These are phyloP conservation scores for Lentinula raphanica DNA, from an alignment of 768 basidiomycete species.

Conservation along the genomic window DNA sequence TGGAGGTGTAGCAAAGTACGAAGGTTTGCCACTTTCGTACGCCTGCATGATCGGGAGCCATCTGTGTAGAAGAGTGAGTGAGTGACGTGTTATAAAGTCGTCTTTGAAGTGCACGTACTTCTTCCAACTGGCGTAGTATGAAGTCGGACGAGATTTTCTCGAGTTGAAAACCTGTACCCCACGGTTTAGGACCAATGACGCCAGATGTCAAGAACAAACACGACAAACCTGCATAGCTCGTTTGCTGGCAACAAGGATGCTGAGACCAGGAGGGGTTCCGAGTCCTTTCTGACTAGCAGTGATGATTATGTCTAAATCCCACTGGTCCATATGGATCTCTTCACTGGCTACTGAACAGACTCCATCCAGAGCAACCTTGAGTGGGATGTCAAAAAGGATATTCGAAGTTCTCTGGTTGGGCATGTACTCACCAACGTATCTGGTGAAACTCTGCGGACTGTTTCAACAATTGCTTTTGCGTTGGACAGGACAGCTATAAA, in stretches of 20 bases:
- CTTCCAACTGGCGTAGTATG: slow-evolving; percentile 90
- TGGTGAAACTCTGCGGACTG: slow-evolving; percentile 73
- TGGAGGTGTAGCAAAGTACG: slow-evolving; percentile 94
- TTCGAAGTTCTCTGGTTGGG: background rate
- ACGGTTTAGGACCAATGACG: background rate
- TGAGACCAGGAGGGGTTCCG: slow-evolving; percentile 88
- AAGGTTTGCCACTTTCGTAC: slow-evolving; percentile 76
- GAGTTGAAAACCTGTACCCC: slow-evolving; percentile 47
- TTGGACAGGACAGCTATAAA: slow-evolving; percentile 75
- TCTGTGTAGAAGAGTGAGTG: slow-evolving; percentile 28
- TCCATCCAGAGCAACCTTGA: slow-evolving; percentile 79
- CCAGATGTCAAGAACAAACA: background rate
- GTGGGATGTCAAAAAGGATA: slow-evolving; percentile 2
- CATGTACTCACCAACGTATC: slow-evolving; percentile 60
- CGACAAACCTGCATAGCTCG: slow-evolving; percentile 67
- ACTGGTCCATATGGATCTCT: slow-evolving; percentile 90
- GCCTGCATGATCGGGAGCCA: slow-evolving; percentile 94
- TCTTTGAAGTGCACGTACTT: slow-evolving; percentile 39
- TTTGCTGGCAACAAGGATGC: slow-evolving; percentile 77
- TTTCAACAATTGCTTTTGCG: slow-evolving; percentile 67
- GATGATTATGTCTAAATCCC: slow-evolving; percentile 87
- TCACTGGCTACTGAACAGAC: slow-evolving; percentile 96
- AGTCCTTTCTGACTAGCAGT: slow-evolving; percentile 91
- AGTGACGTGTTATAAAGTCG: background rate
- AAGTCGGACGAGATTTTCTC: slow-evolving; percentile 58